Percentiles rank a stretch among this genome's conserved stretches.
Evolutionary conservation across 805 yeast genomes (phyloP).

Genomic region (Saccharomycopsis guyanensis): DNA sequence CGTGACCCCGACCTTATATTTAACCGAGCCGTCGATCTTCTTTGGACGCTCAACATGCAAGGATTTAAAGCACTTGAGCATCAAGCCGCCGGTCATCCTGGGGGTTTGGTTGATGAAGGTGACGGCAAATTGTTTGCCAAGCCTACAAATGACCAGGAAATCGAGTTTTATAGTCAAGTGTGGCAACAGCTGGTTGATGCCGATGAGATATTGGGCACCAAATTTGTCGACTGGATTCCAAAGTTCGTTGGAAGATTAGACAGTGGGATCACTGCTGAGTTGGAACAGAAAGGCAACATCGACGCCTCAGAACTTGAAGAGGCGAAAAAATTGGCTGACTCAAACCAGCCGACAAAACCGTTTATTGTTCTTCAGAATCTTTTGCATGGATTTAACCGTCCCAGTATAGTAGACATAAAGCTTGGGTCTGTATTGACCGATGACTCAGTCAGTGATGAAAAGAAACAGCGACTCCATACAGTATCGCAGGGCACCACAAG

Average conservation of each 20-base stretch:
- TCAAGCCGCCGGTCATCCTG: constrained; percentile 92
- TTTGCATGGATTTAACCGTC: constrained; percentile 50
- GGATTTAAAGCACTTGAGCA: constrained; percentile 29
- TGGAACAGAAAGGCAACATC: constrained; percentile 22
- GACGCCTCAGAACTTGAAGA: constrained; percentile 22
- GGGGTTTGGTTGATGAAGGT: constrained; percentile 52
- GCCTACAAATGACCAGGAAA: constrained; percentile 54
- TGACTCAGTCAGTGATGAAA: constrained; percentile 47
- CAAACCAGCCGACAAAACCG: constrained; percentile 21
- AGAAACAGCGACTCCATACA: constrained; percentile 47
- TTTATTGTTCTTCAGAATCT: constrained; percentile 69
- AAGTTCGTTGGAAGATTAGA: constrained; percentile 51
- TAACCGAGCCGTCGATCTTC: no score
- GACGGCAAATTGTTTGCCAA: constrained; percentile 65
- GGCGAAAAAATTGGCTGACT: constrained; percentile 17
- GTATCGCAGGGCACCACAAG: constrained; percentile 75
- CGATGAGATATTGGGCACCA: constrained; percentile 23
- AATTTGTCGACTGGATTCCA: constrained; percentile 47
- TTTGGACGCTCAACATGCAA: no score
- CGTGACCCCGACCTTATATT: no score
- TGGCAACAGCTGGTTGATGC: constrained; percentile 23
- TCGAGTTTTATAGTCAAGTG: constrained; percentile 55
- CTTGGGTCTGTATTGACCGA: constrained; percentile 59
- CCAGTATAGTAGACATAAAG: constrained; percentile 78
- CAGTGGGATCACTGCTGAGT: constrained; percentile 34